Conservation (phyloP, 331 rosid genomes). For the Spiraea crenata region DNA sequence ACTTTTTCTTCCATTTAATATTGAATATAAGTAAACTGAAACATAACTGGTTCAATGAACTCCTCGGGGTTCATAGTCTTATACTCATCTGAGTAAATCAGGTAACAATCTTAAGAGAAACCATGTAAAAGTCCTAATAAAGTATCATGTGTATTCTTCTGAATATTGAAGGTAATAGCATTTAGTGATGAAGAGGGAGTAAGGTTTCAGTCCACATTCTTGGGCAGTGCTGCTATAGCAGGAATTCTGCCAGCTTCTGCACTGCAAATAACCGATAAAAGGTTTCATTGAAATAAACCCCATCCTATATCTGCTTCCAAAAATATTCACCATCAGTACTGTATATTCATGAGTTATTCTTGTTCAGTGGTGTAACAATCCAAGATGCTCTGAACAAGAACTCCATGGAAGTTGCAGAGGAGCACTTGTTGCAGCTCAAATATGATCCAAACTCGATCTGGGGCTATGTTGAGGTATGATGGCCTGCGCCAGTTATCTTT, state of each 20-base stretch:
- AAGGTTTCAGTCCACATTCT: constrained; percentile 89
- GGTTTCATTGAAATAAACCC: constrained; percentile 42
- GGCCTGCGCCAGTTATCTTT: background rate
- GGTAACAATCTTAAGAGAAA: no score
- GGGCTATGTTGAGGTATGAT: constrained; percentile 90
- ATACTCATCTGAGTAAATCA: no score
- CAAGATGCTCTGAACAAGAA: constrained; percentile 62
- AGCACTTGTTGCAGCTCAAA: constrained; percentile 59
- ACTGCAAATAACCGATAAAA: constrained; percentile 70
- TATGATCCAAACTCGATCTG: constrained; percentile 80
- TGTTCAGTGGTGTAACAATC: constrained; percentile 58
- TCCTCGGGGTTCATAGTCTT: background rate
- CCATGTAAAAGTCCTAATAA: no score
- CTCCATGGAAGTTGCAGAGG: constrained; percentile 57
- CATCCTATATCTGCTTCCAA: constrained; percentile 3
- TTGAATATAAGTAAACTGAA: no score
- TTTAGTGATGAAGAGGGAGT: constrained; percentile 98
- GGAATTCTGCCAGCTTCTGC: constrained; percentile 70
- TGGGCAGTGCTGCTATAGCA: constrained; percentile 89
- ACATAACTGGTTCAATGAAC: background rate
- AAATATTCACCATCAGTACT: constrained; percentile 2
- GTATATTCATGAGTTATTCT: constrained; percentile 20
- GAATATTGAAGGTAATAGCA: constrained; percentile 68
- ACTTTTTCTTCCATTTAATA: no score
- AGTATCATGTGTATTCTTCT: no score